Evolutionary conservation across 129 eudicot genomes (phyloP), one percentile per base, ranked within the genome.

Genomic region (Flaveria brownii): DNA sequence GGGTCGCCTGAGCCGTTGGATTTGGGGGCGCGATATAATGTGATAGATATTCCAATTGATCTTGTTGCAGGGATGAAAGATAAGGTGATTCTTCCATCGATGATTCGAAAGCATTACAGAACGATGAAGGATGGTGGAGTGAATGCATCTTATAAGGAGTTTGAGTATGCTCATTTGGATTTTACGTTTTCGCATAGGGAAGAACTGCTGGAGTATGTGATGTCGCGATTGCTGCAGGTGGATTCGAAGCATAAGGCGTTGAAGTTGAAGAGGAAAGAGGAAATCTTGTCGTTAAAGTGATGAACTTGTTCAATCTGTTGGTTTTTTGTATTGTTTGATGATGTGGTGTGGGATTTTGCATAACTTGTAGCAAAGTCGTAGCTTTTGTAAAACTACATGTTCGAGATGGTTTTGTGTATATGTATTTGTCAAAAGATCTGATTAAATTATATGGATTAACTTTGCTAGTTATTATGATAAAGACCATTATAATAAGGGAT

Each of bases 131-230:
- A 85, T 25, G 84, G 86, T 1, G 87, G 89, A 0, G 97, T 94
- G 22, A 87, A 85, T 1, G 98, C 82, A 11, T 88, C 98, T 1
- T 94, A 84, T 54, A 89, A 90, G 2, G 93, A 94, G 76, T 94
- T 87, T n/a, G 93, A 94, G 72, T 94, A 88, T 49, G 96, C 98
- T 4, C 98, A 94, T 57, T 80, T 94, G 87, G 98, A 94, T 73
- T 91, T 94, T 66, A 94, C 93, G 8, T 94, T 94, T 74, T 88
- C 98, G 11, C 98, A 94, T 45, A 91, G 86, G 3, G 96, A 89
- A 76, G 98, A 94, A n/a, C 97, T 94, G 2, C 39, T 94, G 81
- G 85, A 90, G 5, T 94, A 94, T 51, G 98, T 94, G 16, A 88
- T 91, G 97, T 88, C 97, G 2, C 91, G 98, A 1, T 79, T 94